Evolutionary conservation across 164 flowering plant species (phyloP).

Genomic region (Saururus chinensis): DNA sequence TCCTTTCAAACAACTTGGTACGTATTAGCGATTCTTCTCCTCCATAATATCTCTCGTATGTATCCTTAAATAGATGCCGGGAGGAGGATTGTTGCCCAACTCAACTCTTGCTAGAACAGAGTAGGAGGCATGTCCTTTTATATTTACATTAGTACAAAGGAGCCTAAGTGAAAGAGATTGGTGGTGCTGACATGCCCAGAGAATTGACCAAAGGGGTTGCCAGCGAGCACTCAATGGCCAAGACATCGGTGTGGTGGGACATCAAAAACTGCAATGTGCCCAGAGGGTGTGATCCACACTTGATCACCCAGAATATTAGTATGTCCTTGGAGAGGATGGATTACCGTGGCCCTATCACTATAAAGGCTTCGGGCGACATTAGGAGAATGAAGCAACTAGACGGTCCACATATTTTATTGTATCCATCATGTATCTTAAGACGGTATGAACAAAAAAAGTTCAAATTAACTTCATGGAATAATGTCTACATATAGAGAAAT

Average conservation of each 20-base stretch:
- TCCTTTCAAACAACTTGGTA: too few species aligned
- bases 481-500: too few species aligned
- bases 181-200: slow-evolving; percentile 3
- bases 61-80: too few species aligned
- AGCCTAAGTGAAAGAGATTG: not conserved
- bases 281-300: slow-evolving; percentile 48
- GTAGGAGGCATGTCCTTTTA: not conserved
- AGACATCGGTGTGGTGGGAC: slow-evolving; percentile 96
- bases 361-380: slow-evolving; percentile 78
- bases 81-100: too few species aligned
- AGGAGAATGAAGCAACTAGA: too few species aligned
- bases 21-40: too few species aligned
- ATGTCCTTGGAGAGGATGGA: slow-evolving; percentile 53
- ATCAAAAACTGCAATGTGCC: slow-evolving; percentile 92
- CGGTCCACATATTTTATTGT: too few species aligned
- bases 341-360: slow-evolving; percentile 64
- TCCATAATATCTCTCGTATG: too few species aligned
- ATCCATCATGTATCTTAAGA: too few species aligned
- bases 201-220: slow-evolving; percentile 1
- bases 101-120: too few species aligned
- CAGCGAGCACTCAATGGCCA: slow-evolving; percentile 38
- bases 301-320: slow-evolving; percentile 72
- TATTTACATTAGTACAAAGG: not conserved
- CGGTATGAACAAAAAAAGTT: too few species aligned
- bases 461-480: too few species aligned